These are phyloP conservation scores for Nepenthes gracilis DNA, from an alignment of 148 eudicot species.

Conservation along the genomic window DNA sequence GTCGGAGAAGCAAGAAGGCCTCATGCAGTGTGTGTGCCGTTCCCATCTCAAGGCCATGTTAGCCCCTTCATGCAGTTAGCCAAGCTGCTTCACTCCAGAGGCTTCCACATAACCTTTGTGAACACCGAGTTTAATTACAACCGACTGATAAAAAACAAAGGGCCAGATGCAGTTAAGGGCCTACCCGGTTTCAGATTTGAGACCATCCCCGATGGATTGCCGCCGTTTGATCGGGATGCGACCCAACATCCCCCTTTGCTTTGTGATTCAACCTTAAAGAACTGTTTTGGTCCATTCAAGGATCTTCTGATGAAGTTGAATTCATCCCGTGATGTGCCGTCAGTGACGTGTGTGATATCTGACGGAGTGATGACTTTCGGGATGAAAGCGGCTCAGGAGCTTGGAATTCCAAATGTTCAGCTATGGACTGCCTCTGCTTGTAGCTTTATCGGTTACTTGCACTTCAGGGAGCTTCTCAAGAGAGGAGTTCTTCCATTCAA, in stretches of 20 bases:
- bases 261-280: constrained; percentile 5
- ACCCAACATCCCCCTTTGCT: constrained; percentile 15
- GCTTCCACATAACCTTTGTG: constrained; percentile 25
- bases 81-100: constrained; percentile 23
- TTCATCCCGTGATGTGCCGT: constrained; percentile 1
- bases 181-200: constrained; percentile 14
- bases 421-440: constrained; percentile 27
- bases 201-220: constrained; percentile 20
- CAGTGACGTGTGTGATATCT: constrained; percentile 8
- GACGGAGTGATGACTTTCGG: constrained; percentile 18
- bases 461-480: constrained; percentile 12
- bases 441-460: constrained; percentile 16
- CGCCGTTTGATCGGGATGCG: constrained; percentile 15
- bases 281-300: constrained; percentile 7
- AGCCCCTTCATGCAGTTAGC: constrained; percentile 30
- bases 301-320: constrained; percentile 7
- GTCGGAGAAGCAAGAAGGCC: constrained; percentile 1
- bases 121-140: constrained; percentile 22
- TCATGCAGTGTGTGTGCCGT: constrained; percentile 20
- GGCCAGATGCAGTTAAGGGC: constrained; percentile 2
- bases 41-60: constrained; percentile 29
- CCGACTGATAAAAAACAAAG: constrained; percentile 14
- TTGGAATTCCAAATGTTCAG: constrained; percentile 11
- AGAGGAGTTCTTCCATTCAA: constrained; percentile 21
- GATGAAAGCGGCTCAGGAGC: constrained; percentile 14